Conservation (phyloP, 2,329 filamentous ascomycete species). For the Phyllosticta citribraziliensis region DNA sequence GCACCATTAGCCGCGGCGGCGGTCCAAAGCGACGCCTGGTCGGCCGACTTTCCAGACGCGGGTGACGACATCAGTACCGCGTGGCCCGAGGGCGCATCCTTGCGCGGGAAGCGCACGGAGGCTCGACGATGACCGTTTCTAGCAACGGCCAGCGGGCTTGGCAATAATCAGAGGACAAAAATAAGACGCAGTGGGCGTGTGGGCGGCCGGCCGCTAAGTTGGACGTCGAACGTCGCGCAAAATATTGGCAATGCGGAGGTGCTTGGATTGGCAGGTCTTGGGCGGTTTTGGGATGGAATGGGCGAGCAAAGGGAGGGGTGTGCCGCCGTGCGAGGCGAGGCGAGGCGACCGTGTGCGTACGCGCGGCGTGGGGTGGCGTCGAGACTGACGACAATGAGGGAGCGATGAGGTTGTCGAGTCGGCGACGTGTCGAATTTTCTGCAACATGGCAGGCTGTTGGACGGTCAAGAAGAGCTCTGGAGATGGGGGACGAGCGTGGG, state of each 20-base stretch:
- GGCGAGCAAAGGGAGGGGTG: not conserved
- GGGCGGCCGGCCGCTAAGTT: constrained; percentile 4
- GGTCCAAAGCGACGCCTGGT: not conserved
- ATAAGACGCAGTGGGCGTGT: not conserved
- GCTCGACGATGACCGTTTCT: not conserved
- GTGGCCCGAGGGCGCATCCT: not conserved
- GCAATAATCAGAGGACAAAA: constrained; percentile 1
- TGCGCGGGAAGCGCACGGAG: not conserved
- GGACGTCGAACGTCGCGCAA: constrained; percentile 5
- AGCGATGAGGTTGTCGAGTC: not conserved
- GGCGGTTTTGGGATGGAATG: not conserved
- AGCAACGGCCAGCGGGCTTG: not conserved
- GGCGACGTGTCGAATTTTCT: not conserved
- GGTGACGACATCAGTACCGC: not conserved
- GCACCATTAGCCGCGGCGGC: not conserved
- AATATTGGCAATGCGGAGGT: constrained; percentile 8
- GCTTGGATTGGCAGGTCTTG: not conserved
- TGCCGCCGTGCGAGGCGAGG: not conserved
- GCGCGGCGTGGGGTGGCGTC: not conserved
- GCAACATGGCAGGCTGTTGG: not conserved
- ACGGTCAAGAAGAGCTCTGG: not conserved
- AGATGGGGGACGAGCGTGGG: not conserved
- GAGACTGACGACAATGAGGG: not conserved
- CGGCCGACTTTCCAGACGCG: not conserved
- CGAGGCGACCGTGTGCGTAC: not conserved